Evolutionary conservation across 768 basidiomycete genomes (phyloP).

Genomic region (Naganishia friedmannii): DNA sequence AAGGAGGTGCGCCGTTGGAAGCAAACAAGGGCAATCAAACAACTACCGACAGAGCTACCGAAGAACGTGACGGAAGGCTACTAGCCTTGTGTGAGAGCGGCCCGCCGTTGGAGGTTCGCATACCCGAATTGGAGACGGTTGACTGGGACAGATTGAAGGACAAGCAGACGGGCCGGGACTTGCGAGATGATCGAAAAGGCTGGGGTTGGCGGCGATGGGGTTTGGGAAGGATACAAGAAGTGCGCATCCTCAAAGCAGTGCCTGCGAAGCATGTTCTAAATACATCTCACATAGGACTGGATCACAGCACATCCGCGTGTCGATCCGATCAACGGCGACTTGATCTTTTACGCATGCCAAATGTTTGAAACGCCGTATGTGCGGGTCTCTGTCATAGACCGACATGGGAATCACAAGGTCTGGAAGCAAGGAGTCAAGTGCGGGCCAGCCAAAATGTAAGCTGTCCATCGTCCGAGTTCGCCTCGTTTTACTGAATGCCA

Average conservation of each 20-base stretch:
- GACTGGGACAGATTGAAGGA: constrained; percentile 48
- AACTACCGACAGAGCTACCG: neutral
- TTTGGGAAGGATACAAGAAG: constrained; percentile 45
- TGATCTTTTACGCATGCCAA: constrained; percentile 47
- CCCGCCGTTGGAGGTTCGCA: constrained; percentile 50
- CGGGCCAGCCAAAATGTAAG: constrained; percentile 48
- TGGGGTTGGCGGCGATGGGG: constrained; percentile 40
- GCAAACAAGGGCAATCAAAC: neutral
- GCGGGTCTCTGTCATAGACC: constrained; percentile 46
- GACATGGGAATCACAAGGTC: constrained; percentile 42
- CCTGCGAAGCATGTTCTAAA: neutral
- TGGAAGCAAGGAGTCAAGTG: constrained; percentile 49
- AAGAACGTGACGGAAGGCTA: constrained; percentile 46
- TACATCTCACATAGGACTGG: constrained; percentile 65
- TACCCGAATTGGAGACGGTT: constrained; percentile 53
- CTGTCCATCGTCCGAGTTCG: neutral
- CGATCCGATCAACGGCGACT: constrained; percentile 50
- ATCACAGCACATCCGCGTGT: constrained; percentile 81
- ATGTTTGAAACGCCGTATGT: constrained; percentile 49
- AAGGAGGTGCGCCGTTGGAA: neutral
- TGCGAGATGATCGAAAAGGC: constrained; percentile 33
- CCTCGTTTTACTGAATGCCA: neutral
- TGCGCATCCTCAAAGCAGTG: constrained; percentile 21
- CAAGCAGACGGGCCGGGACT: constrained; percentile 31
- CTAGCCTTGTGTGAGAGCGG: constrained; percentile 54